Evolutionary conservation across 2,329 filamentous ascomycete species (phyloP).

Genomic region (Neonectria neomacrospora): DNA sequence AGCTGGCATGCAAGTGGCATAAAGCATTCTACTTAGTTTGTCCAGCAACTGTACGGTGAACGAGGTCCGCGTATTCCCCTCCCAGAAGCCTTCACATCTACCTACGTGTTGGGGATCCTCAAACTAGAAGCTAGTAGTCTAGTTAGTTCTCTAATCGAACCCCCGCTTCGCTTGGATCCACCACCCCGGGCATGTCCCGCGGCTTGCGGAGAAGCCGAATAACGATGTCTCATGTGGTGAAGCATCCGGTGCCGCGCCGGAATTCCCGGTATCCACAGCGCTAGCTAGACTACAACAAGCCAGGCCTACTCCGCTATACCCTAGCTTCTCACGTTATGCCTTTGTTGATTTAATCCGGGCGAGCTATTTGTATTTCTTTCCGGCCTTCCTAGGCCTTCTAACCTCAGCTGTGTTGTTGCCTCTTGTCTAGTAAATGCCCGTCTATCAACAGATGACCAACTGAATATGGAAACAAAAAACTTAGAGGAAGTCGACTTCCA

Average conservation of each 20-base stretch:
- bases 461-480: no score
- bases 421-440: neutral
- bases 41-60: no score
- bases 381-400: neutral
- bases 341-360: no score
- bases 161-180: neutral
- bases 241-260: neutral
- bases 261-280: neutral
- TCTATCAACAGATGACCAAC: neutral
- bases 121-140: no score
- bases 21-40: no score
- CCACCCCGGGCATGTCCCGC: neutral
- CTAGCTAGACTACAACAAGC: neutral
- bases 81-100: no score
- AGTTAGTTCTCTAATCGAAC: no score
- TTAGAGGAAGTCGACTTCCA: constrained; percentile 4
- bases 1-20: no score
- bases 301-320: neutral
- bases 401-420: neutral
- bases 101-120: no score
- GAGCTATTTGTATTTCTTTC: neutral
- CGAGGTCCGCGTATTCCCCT: no score
- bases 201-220: neutral
- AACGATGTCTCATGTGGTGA: neutral
- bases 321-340: neutral